A percentile compares a stretch with the other conserved stretches of the same genome.
These are phyloP conservation scores for Zygotorulaspora chibaensis DNA, from an alignment of 805 yeast genomes.

Conservation along the genomic window DNA sequence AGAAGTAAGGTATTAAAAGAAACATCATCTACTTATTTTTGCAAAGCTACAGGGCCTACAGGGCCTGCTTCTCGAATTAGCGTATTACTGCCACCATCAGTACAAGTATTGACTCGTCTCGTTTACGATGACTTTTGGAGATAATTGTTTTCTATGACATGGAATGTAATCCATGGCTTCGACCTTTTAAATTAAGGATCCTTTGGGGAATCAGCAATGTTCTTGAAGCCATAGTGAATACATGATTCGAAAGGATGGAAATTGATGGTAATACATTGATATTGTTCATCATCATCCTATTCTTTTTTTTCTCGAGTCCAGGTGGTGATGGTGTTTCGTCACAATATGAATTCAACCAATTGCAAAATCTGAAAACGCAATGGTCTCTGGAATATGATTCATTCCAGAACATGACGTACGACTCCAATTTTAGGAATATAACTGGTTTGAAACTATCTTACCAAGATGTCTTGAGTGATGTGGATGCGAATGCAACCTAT, in stretches of 20 bases:
- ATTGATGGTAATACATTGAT: constrained; percentile 33
- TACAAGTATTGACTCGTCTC: too few relatives aligned
- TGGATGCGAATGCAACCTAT: constrained; percentile 47
- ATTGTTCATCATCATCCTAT: constrained; percentile 30
- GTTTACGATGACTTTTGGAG: too few relatives aligned
- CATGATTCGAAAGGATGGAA: constrained; percentile 23
- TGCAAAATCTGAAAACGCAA: constrained; percentile 39
- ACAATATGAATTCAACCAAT: constrained; percentile 38
- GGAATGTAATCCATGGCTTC: background rate
- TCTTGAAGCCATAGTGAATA: background rate
- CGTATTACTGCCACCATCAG: too few relatives aligned
- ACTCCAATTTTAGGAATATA: constrained; percentile 59
- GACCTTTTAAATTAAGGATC: background rate
- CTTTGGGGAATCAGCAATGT: too few relatives aligned
- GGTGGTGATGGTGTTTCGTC: constrained; percentile 34
- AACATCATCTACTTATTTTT: too few relatives aligned
- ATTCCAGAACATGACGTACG: constrained; percentile 42
- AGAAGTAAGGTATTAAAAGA: too few relatives aligned
- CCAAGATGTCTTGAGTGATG: constrained; percentile 47
- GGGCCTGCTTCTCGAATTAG: too few relatives aligned
- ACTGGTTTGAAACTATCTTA: constrained; percentile 71
- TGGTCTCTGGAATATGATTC: constrained; percentile 32
- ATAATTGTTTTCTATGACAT: too few relatives aligned
- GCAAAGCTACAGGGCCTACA: too few relatives aligned
- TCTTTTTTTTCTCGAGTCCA: constrained; percentile 32